Evolutionary conservation across 2,329 filamentous ascomycete species (phyloP), one percentile per base, ranked within the genome.

Genomic region (Diaporthe humulicola): DNA sequence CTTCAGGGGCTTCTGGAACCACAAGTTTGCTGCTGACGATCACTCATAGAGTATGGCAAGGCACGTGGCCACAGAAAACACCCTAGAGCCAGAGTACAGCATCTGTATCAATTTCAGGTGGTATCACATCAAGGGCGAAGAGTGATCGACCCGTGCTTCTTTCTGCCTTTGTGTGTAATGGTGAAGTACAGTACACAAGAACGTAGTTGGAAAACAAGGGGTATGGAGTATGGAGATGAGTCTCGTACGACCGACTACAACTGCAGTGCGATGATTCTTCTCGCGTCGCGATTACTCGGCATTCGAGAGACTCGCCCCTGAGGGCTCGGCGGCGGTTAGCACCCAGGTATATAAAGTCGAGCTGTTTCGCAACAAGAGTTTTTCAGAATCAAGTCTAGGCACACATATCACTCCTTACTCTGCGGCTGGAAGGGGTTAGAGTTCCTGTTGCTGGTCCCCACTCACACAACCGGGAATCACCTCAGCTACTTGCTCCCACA

Each of bases 1-100:
- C 81, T 91, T 84, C 78, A 87, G 92, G 42, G 88, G 83, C 0
- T 93, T 90, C 80, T 93, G 90, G 90, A 83, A 77, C 2, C 77
- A 87, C 22, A 86, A 85, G 74, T 92, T 91, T 81, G 86, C 81
- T 14, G 81, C 81, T 2, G 86, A 90, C 74, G 91, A 93, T 36
- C 70, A 22, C 15, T 72, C 70, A 14, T 72, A 69, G 48, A 69
- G 33, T 28, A 28, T 48, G 22, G 33, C 25, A 67, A 33, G 33
- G 19, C 30, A 36, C 15, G 30, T 64, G 30, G 64, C 33, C 14
- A 8, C 45, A 54, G 64, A 3, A 28, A 19, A 54, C 8, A 28
- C 33, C 33, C 7, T n/a, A 38, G 15, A 40, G 2, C 45, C 12
- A n/a, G 64, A 54, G 48, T 40, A 69, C 45, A 45, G 14, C 48